A percentile compares a stretch with the other conserved stretches of the same genome.
These are phyloP conservation scores for Gloeophyllum trabeum DNA, from an alignment of 768 basidiomycete species.

Conservation along the genomic window DNA sequence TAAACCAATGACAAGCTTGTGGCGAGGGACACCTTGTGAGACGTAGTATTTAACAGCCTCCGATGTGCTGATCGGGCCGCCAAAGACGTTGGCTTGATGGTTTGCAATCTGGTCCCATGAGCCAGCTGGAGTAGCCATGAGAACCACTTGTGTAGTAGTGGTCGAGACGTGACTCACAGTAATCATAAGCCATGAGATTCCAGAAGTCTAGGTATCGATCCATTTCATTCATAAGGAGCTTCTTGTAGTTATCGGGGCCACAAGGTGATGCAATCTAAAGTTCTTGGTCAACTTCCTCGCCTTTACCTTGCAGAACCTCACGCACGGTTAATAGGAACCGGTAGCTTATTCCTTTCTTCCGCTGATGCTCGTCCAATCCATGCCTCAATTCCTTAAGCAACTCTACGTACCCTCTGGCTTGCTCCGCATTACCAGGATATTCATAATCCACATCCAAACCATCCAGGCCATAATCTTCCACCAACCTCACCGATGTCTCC, in stretches of 20 bases:
- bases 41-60: conserved; percentile 64
- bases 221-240: conserved; percentile 75
- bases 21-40: conserved; percentile 54
- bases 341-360: conserved; percentile 46
- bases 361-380: conserved; percentile 70
- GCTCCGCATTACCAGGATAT: conserved; percentile 68
- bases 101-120: conserved; percentile 64
- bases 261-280: conserved; percentile 84
- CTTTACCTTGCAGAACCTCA: too few species aligned
- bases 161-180: not conserved
- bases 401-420: conserved; percentile 79
- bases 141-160: conserved; percentile 2
- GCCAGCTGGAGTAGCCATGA: conserved; percentile 35
- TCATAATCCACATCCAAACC: conserved; percentile 92
- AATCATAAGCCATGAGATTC: conserved; percentile 86
- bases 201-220: conserved; percentile 84
- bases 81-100: conserved; percentile 83
- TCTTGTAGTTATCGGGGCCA: conserved; percentile 77
- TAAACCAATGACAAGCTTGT: conserved; percentile 83
- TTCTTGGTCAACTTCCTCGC: not conserved
- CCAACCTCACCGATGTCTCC: conserved; percentile 59
- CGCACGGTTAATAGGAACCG: conserved; percentile 68
- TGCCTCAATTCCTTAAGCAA: conserved; percentile 66
- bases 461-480: conserved; percentile 90
- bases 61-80: conserved; percentile 50